Conservation (phyloP, 116 monocot genomes). For the Cymodocea nodosa region DNA sequence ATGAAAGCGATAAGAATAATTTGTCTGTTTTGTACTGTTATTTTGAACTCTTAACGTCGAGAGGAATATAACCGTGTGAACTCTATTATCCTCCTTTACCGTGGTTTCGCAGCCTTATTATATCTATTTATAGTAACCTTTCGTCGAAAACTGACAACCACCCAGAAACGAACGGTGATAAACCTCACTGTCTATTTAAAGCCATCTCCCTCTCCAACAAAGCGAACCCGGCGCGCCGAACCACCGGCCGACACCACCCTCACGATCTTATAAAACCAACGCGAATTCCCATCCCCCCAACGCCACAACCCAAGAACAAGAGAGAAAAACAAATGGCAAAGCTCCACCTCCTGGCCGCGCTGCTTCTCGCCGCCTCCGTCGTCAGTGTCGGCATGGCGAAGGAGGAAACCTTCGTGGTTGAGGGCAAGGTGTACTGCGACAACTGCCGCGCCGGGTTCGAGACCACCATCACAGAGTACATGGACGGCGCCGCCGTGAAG, state of each 20-base stretch:
- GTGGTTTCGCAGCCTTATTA: too few relatives aligned
- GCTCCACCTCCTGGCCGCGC: slow-evolving; percentile 3
- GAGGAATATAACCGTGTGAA: too few relatives aligned
- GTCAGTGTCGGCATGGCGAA: not conserved
- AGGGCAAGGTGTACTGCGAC: slow-evolving; percentile 46
- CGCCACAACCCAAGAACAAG: not conserved
- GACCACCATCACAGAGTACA: slow-evolving; percentile 23
- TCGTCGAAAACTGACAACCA: too few relatives aligned
- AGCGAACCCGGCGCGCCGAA: not conserved
- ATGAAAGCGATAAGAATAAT: too few relatives aligned
- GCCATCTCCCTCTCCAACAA: too few relatives aligned
- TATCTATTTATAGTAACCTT: too few relatives aligned
- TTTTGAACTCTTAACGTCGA: too few relatives aligned
- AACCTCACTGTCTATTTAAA: not conserved
- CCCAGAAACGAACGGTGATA: not conserved
- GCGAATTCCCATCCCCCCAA: not conserved
- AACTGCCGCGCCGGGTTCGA: slow-evolving; percentile 42
- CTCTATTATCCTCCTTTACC: too few relatives aligned
- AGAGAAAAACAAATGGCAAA: not conserved
- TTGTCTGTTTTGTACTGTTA: too few relatives aligned
- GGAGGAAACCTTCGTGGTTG: slow-evolving; percentile 10
- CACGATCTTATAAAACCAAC: not conserved
- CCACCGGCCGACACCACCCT: not conserved
- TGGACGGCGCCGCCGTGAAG: slow-evolving; percentile 20
- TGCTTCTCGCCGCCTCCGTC: not conserved